phyloP scores from a whole-genome alignment of 2,329 filamentous ascomycete species.

The Talaromyces sp. region DNA sequence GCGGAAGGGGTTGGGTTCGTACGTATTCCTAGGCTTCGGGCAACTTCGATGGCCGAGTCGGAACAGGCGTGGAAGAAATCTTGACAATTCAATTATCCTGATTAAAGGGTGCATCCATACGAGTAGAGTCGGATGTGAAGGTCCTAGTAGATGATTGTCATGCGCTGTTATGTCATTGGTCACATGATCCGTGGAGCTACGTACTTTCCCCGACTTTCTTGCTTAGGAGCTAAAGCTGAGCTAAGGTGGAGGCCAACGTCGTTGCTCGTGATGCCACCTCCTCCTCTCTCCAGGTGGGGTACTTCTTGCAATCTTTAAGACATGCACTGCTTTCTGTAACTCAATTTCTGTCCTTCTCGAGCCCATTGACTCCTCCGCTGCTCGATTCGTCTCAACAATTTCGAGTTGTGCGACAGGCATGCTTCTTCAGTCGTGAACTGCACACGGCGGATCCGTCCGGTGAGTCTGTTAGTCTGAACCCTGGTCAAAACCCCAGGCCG shows the following conservation, averaged over 20 bases:
- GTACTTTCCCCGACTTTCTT: neutral
- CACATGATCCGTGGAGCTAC: neutral
- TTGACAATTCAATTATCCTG: no score
- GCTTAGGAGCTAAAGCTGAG: neutral
- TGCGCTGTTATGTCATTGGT: neutral
- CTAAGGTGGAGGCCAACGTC: neutral
- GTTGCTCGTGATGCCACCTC: neutral
- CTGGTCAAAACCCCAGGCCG: neutral
- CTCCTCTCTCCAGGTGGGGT: conserved; percentile 1
- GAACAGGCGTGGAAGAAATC: no score
- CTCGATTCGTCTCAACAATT: neutral
- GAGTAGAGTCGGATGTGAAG: no score
- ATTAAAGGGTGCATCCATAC: no score
- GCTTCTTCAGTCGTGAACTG: conserved; percentile 14
- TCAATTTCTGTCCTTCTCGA: neutral
- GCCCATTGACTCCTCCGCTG: neutral
- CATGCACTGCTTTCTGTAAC: conserved; percentile 1
- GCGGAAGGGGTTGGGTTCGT: neutral
- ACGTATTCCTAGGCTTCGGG: no score
- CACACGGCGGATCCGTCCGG: conserved; percentile 14
- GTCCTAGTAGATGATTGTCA: no score
- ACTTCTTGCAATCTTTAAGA: neutral
- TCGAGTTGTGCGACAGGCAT: conserved; percentile 16
- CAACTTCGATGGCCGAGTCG: no score
- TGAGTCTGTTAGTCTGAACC: conserved; percentile 13